phyloP scores from a whole-genome alignment of 257 asterid genomes.

The Leonotis leonurus region DNA sequence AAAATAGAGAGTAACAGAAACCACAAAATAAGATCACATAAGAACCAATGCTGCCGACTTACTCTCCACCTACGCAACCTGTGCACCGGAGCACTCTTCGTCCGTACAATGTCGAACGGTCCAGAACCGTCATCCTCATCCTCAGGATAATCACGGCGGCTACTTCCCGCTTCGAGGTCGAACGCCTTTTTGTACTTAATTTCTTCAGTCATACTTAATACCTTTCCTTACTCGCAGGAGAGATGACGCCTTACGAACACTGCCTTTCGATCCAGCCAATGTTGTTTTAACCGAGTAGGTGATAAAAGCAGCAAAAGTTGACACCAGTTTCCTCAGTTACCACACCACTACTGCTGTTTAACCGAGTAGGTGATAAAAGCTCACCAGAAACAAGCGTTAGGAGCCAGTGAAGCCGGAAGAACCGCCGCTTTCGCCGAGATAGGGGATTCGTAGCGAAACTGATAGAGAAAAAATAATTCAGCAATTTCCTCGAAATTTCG shows the following conservation, averaged over 20 bases:
- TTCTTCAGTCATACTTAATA: constrained; percentile 20
- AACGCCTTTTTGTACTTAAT: constrained; percentile 25
- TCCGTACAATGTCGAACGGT: constrained; percentile 66
- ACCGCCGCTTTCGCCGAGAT: not conserved
- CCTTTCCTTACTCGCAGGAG: constrained; percentile 46
- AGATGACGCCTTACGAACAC: constrained; percentile 34
- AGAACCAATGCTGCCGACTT: constrained; percentile 19
- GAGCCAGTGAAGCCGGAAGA: not conserved
- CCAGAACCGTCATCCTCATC: constrained; percentile 43
- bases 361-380: not conserved
- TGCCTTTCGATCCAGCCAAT: not conserved
- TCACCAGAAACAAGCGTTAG: not conserved
- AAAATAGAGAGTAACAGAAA: not conserved
- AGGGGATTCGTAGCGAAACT: too few species aligned
- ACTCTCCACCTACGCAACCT: constrained; percentile 81
- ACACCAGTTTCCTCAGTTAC: not conserved
- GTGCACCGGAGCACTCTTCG: constrained; percentile 70
- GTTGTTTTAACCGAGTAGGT: too few species aligned
- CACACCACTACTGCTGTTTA: not conserved
- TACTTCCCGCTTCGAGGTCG: constrained; percentile 53
- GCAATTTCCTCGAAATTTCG: constrained; percentile 27
- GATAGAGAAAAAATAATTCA: not conserved
- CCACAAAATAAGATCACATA: not conserved
- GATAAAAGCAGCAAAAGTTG: not conserved
- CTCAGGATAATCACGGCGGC: constrained; percentile 23